phyloP scores from a whole-genome alignment of 2,329 filamentous ascomycete species.

The Sarocladium strictum region DNA sequence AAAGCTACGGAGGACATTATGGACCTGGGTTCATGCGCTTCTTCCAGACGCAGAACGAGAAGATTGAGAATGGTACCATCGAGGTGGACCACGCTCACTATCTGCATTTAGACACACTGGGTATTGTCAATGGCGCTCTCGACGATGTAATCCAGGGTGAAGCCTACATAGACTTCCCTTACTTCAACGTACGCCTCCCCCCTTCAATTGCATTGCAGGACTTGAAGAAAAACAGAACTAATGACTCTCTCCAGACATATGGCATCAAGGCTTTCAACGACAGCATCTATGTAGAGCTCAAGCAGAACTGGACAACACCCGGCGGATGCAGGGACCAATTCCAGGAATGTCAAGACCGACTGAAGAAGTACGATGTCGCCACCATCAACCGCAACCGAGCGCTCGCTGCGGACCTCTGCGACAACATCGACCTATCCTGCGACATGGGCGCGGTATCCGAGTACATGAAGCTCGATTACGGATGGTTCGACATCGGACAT shows the following conservation, averaged over 20 bases:
- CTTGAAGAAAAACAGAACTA: slow-evolving; percentile 9
- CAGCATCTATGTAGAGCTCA: slow-evolving; percentile 25
- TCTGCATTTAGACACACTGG: slow-evolving; percentile 52
- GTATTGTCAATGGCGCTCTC: slow-evolving; percentile 65
- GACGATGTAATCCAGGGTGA: slow-evolving; percentile 57
- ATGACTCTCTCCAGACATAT: slow-evolving; percentile 33
- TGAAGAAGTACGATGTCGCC: slow-evolving; percentile 46
- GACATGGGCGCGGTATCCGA: slow-evolving; percentile 47
- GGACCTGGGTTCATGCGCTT: slow-evolving; percentile 55
- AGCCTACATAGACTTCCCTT: slow-evolving; percentile 49
- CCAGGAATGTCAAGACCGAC: slow-evolving; percentile 38
- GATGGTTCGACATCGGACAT: slow-evolving; percentile 57
- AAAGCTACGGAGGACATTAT: slow-evolving; percentile 67
- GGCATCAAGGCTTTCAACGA: slow-evolving; percentile 51
- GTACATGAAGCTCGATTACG: slow-evolving; percentile 48
- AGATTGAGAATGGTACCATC: slow-evolving; percentile 24
- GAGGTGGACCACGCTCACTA: slow-evolving; percentile 39
- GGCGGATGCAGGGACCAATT: slow-evolving; percentile 50
- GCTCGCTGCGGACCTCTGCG: slow-evolving; percentile 29
- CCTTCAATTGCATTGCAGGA: slow-evolving; percentile 5
- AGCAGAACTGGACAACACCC: slow-evolving; percentile 23
- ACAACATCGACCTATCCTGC: slow-evolving; percentile 40
- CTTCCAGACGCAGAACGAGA: slow-evolving; percentile 58
- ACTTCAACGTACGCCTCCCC: slow-evolving; percentile 40
- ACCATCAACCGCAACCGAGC: slow-evolving; percentile 28